Conservation (phyloP, 768 basidiomycete genomes). For the Strobilomyces echinocephalus region DNA sequence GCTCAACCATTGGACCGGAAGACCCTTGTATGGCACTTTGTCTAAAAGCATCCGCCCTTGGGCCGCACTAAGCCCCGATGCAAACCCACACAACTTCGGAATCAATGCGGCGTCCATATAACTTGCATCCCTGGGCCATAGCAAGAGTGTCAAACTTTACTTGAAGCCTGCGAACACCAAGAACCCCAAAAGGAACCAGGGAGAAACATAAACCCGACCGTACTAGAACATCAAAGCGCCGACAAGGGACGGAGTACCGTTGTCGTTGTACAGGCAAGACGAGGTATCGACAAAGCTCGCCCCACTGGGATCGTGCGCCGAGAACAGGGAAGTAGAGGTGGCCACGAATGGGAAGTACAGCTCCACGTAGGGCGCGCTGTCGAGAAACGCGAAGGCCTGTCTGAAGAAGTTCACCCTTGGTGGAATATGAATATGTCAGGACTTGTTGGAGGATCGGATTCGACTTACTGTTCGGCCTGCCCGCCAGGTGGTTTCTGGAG, state of each 20-base stretch:
- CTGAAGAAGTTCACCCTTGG: conserved; percentile 31
- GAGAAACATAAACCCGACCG: neutral
- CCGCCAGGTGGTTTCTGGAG: conserved; percentile 29
- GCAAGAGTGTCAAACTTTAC: neutral
- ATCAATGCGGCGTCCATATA: no score
- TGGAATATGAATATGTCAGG: neutral
- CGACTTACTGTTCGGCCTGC: conserved; percentile 27
- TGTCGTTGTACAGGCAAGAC: conserved; percentile 31
- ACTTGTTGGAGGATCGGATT: neutral
- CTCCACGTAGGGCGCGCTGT: conserved; percentile 25
- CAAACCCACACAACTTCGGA: no score
- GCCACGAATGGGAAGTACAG: conserved; percentile 38
- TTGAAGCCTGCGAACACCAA: neutral
- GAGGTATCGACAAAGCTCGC: conserved; percentile 22
- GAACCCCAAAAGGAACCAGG: neutral
- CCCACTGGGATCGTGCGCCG: conserved; percentile 15
- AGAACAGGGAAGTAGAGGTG: conserved; percentile 26
- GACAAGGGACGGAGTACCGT: conserved; percentile 23
- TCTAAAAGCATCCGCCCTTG: no score
- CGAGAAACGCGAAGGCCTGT: conserved; percentile 34
- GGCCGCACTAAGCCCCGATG: no score
- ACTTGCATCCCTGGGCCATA: no score
- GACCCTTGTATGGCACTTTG: no score
- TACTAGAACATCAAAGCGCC: conserved; percentile 22
- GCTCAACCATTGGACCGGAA: no score